These are phyloP conservation scores for Patellaria atrata DNA, from an alignment of 495 filamentous ascomycete species.

Conservation along the genomic window DNA sequence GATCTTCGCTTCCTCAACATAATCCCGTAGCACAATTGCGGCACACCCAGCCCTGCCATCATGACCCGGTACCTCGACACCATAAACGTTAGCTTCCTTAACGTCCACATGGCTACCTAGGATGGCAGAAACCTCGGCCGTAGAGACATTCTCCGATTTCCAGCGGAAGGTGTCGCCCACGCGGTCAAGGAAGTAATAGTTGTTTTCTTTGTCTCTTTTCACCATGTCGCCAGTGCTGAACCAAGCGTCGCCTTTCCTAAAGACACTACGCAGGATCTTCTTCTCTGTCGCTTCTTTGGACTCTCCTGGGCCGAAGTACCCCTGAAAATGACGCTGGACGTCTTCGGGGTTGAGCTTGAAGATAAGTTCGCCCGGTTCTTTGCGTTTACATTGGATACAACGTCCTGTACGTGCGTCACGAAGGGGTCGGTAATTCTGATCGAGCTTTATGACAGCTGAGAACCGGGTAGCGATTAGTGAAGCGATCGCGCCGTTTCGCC, in stretches of 20 bases:
- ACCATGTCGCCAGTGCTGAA: slow-evolving; percentile 82
- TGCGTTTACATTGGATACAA: slow-evolving; percentile 42
- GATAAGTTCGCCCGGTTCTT: slow-evolving; percentile 69
- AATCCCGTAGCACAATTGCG: slow-evolving; percentile 31
- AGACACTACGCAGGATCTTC: slow-evolving; percentile 68
- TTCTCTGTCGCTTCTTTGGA: slow-evolving; percentile 58
- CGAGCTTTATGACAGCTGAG: slow-evolving; percentile 53
- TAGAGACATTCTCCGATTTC: slow-evolving; percentile 49
- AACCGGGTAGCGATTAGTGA: slow-evolving; percentile 35
- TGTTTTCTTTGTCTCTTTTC: slow-evolving; percentile 52
- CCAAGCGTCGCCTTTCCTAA: slow-evolving; percentile 69
- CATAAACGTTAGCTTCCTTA: slow-evolving; percentile 77
- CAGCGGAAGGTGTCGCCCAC: slow-evolving; percentile 29
- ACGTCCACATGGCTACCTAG: slow-evolving; percentile 53
- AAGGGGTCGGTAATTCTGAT: slow-evolving; percentile 41
- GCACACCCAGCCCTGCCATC: slow-evolving; percentile 82
- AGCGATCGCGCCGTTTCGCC: slow-evolving; percentile 53
- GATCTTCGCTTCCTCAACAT: slow-evolving; percentile 6
- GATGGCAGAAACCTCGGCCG: slow-evolving; percentile 65
- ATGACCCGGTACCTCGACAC: slow-evolving; percentile 65
- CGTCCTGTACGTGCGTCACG: slow-evolving; percentile 62
- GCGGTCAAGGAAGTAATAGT: slow-evolving; percentile 71
- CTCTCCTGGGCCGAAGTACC: slow-evolving; percentile 76
- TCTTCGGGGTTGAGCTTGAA: slow-evolving; percentile 54
- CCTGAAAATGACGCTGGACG: slow-evolving; percentile 57